Conservation (phyloP, 192 early-diverging fungal genomes). For the Diversispora epigaea region DNA sequence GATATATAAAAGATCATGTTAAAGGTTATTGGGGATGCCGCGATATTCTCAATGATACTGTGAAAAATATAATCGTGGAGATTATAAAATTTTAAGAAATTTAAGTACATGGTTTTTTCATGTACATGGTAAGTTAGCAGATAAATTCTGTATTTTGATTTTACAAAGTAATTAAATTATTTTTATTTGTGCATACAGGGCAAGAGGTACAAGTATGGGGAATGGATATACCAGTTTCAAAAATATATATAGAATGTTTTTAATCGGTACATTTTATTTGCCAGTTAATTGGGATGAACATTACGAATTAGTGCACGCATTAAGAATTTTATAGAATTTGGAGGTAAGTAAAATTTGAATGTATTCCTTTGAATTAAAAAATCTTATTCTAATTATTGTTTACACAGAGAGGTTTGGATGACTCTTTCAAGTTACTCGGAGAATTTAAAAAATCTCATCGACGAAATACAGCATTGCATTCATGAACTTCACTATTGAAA, state of each 20-base stretch:
- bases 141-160: constrained; percentile 12
- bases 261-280: constrained; percentile 18
- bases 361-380: neutral
- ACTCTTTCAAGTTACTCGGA: neutral
- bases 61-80: constrained; percentile 16
- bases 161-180: neutral
- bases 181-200: constrained; percentile 27
- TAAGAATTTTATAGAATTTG: constrained; percentile 29
- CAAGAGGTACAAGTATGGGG: constrained; percentile 24
- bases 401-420: constrained; percentile 5
- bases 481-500: constrained; percentile 7
- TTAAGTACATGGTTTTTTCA: constrained; percentile 27
- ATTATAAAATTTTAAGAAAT: constrained; percentile 22
- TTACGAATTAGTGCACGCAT: constrained; percentile 18
- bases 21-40: constrained; percentile 13
- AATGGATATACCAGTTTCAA: constrained; percentile 26
- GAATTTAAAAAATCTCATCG: constrained; percentile 13
- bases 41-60: constrained; percentile 26
- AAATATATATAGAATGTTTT: constrained; percentile 30
- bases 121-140: constrained; percentile 25
- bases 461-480: neutral
- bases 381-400: constrained; percentile 6
- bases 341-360: constrained; percentile 16
- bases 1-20: constrained; percentile 33
- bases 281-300: constrained; percentile 28